Evolutionary conservation across 2,329 filamentous ascomycete genomes (phyloP), one percentile per base, ranked within the genome.

Genomic region (Microthyrium microscopicum): DNA sequence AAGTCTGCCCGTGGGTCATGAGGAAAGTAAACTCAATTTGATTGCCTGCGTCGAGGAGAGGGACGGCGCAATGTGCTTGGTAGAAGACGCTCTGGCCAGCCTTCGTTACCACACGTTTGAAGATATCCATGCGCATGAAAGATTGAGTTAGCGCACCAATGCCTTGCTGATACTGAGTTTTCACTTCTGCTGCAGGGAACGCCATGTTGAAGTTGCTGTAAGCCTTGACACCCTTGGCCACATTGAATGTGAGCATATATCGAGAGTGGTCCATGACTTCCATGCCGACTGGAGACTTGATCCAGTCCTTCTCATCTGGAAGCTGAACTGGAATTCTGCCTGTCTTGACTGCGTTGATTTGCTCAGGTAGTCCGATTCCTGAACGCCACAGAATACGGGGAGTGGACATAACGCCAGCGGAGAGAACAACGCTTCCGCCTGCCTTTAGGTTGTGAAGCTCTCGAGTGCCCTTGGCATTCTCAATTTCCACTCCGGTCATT

Each of bases 401-500:
- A 20, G 41, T 42, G 9, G 44, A 44, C 36, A 48, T 41, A 8
- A 43, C 40, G 21, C 46, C 46, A 27, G 43, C 42, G 7, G 46
- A 41, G 27, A 57, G 41, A 29, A 58, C 36, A 4, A 58, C 43
- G 9, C 50, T 45, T 13, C 58, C 46, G 18, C 38, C 42, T 26
- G 44, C 32, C 27, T 45, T 46, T 19, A 54, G 40, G 3, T 42
- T 46, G 26, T 56, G 48, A 12, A 44, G 48, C 7, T 46, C 39
- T 2, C 46, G 33, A 9, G 45, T 41, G 25, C 53, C 53, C 20
- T 52, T 49, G 4, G 56, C 36, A 16, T 49, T 37, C 6, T 54
- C 52, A 3, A 53, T 29, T 33, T 47, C 42, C 1, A 68, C 55
- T 16, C 58, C 58, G 0, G 55, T 60, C 2, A 62, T 61, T 2